Evolutionary conservation across 2,329 filamentous ascomycete species (phyloP).

Genomic region (Hymenoscyphus fraxineus): DNA sequence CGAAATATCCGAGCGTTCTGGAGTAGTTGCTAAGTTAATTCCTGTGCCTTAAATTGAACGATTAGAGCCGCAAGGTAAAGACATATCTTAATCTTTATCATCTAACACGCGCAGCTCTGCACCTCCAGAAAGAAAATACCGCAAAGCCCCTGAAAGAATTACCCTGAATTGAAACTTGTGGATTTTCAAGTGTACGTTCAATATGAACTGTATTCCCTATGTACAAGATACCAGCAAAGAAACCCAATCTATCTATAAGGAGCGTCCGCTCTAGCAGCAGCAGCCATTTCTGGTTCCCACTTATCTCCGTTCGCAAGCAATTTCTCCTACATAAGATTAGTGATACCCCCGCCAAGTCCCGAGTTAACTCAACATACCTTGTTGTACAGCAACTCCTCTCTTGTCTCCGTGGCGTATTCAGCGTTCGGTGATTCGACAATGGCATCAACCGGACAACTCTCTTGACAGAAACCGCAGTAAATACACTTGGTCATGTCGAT

Average conservation of each 20-base stretch:
- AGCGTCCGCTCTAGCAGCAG: conserved; percentile 85
- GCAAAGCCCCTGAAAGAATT: background rate
- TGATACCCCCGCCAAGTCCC: background rate
- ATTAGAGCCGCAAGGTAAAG: too few relatives aligned
- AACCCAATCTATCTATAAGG: conserved; percentile 78
- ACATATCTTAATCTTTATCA: too few relatives aligned
- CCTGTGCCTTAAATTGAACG: too few relatives aligned
- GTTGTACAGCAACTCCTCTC: conserved; percentile 96
- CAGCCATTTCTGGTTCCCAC: conserved; percentile 97
- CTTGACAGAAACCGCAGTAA: conserved; percentile 98
- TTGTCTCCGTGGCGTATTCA: conserved; percentile 71
- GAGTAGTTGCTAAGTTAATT: too few relatives aligned
- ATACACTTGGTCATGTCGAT: conserved; percentile 99
- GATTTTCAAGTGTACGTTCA: background rate
- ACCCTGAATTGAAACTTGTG: background rate
- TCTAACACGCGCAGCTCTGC: too few relatives aligned
- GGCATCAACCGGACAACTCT: conserved; percentile 96
- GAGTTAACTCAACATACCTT: conserved; percentile 57
- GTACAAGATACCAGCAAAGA: conserved; percentile 19
- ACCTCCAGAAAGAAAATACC: too few relatives aligned
- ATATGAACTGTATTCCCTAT: conserved; percentile 23
- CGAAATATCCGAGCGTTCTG: too few relatives aligned
- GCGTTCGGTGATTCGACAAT: conserved; percentile 76
- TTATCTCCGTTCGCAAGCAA: conserved; percentile 85
- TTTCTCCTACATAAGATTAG: conserved; percentile 60